phyloP scores from a whole-genome alignment of 1,139 yeast genomes.

The Kluyveromyces sp. region DNA sequence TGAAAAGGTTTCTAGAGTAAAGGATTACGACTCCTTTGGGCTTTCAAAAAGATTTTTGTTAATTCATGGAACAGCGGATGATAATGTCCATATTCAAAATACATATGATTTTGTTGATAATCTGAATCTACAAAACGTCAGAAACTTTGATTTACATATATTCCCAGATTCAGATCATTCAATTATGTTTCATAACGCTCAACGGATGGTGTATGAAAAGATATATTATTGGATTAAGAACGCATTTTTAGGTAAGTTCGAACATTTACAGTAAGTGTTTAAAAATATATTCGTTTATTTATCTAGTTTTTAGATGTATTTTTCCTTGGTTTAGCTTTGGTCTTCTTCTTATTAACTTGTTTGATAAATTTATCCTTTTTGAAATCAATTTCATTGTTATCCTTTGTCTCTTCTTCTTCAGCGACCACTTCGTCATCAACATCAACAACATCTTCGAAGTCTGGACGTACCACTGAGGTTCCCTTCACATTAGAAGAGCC shows the following conservation, averaged over 20 bases:
- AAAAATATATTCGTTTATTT: neutral
- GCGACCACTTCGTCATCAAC: slow-evolving; percentile 56
- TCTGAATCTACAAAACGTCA: slow-evolving; percentile 52
- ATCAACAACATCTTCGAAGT: slow-evolving; percentile 53
- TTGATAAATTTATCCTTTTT: slow-evolving; percentile 54
- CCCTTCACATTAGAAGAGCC: slow-evolving; percentile 32
- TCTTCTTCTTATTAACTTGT: slow-evolving; percentile 33
- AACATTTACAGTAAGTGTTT: slow-evolving; percentile 8
- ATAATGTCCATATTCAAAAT: slow-evolving; percentile 90
- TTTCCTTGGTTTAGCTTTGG: slow-evolving; percentile 21
- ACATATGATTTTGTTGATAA: slow-evolving; percentile 67
- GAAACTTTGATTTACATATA: slow-evolving; percentile 81
- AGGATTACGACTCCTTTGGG: slow-evolving; percentile 42
- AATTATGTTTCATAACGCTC: slow-evolving; percentile 73
- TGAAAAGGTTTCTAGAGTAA: slow-evolving; percentile 38
- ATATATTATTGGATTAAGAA: slow-evolving; percentile 61
- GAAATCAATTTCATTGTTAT: slow-evolving; percentile 32
- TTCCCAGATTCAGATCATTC: slow-evolving; percentile 93
- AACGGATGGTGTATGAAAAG: slow-evolving; percentile 65
- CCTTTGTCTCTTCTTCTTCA: slow-evolving; percentile 35
- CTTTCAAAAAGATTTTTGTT: slow-evolving; percentile 55
- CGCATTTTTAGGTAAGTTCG: slow-evolving; percentile 56
- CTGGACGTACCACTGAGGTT: slow-evolving; percentile 41
- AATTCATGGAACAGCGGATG: slow-evolving; percentile 97
- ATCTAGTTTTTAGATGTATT: slow-evolving; percentile 13